Evolutionary conservation across 2,329 filamentous ascomycete genomes (phyloP).

Genomic region (Ophiobolus disseminans): DNA sequence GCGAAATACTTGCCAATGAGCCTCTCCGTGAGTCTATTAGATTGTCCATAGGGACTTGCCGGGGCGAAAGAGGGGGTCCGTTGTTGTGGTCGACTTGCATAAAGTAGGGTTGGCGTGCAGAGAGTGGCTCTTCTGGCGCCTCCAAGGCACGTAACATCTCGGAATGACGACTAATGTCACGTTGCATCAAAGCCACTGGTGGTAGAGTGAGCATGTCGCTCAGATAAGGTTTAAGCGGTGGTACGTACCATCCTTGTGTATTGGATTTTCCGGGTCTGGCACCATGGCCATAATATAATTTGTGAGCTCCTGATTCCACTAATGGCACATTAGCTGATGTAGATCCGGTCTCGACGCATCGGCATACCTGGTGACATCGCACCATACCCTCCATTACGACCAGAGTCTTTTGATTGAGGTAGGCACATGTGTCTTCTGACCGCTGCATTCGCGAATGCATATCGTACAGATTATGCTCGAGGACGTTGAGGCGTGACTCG

Average conservation of each 20-base stretch:
- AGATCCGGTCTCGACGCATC: slow-evolving; percentile 22
- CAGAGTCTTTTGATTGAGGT: slow-evolving; percentile 81
- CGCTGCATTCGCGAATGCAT: slow-evolving; percentile 77
- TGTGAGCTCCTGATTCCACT: slow-evolving; percentile 87
- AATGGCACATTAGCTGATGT: slow-evolving; percentile 36
- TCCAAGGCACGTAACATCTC: slow-evolving; percentile 65
- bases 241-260: slow-evolving; percentile 81
- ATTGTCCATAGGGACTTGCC: slow-evolving; percentile 80
- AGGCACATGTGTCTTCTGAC: slow-evolving; percentile 81
- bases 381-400: slow-evolving; percentile 80
- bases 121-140: slow-evolving; percentile 68
- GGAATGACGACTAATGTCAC: slow-evolving; percentile 67
- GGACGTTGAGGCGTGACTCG: slow-evolving; percentile 74
- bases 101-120: slow-evolving; percentile 60
- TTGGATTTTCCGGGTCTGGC: slow-evolving; percentile 74
- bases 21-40: slow-evolving; percentile 71
- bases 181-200: slow-evolving; percentile 61
- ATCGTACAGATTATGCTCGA: slow-evolving; percentile 86
- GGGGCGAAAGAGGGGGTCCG: slow-evolving; percentile 82
- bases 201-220: slow-evolving; percentile 30
- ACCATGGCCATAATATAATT: slow-evolving; percentile 76
- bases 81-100: slow-evolving; percentile 49
- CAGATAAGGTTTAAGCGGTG: slow-evolving; percentile 28
- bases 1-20: slow-evolving; percentile 63
- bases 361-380: slow-evolving; percentile 70